These are phyloP conservation scores for Sphenostylis stenocarpa DNA, from an alignment of 306 rosid genomes.

Conservation along the genomic window DNA sequence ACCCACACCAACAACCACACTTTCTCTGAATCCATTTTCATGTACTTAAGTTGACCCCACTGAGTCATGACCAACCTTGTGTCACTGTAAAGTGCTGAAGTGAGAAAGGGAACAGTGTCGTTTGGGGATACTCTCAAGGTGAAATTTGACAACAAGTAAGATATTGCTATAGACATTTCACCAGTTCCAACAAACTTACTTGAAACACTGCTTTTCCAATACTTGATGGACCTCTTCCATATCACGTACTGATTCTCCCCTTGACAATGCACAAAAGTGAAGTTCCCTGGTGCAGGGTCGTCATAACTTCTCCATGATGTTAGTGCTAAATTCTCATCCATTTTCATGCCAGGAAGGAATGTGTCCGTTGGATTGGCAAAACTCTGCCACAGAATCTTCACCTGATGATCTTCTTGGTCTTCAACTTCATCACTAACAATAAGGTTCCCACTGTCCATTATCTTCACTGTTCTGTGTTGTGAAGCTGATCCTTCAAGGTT, in stretches of 20 bases:
- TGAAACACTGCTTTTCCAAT: constrained; percentile 73
- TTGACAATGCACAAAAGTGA: constrained; percentile 64
- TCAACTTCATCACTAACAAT: constrained; percentile 35
- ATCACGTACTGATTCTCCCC: constrained; percentile 55
- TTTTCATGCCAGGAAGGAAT: constrained; percentile 82
- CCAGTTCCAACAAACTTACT: constrained; percentile 50
- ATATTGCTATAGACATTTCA: constrained; percentile 64
- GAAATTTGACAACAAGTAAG: constrained; percentile 65
- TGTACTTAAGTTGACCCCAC: constrained; percentile 62
- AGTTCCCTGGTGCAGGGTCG: constrained; percentile 72
- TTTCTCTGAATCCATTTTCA: constrained; percentile 52
- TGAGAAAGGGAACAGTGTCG: constrained; percentile 62
- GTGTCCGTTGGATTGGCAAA: constrained; percentile 74
- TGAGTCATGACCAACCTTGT: constrained; percentile 62
- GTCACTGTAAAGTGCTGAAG: constrained; percentile 50
- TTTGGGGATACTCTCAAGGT: constrained; percentile 43
- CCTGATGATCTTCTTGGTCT: constrained; percentile 32
- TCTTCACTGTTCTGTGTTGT: constrained; percentile 33
- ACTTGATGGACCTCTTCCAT: constrained; percentile 71
- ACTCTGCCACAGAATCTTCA: constrained; percentile 63
- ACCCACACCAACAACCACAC: constrained; percentile 66
- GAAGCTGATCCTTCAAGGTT: constrained; percentile 43
- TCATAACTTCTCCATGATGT: constrained; percentile 67
- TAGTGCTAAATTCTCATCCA: constrained; percentile 51
- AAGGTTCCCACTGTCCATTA: constrained; percentile 72